A percentile compares a stretch with the other conserved stretches of the same genome.
These are phyloP conservation scores for Pterothamnion heteromorphum DNA, from an alignment of 31 red algal species.

Conservation along the genomic window DNA sequence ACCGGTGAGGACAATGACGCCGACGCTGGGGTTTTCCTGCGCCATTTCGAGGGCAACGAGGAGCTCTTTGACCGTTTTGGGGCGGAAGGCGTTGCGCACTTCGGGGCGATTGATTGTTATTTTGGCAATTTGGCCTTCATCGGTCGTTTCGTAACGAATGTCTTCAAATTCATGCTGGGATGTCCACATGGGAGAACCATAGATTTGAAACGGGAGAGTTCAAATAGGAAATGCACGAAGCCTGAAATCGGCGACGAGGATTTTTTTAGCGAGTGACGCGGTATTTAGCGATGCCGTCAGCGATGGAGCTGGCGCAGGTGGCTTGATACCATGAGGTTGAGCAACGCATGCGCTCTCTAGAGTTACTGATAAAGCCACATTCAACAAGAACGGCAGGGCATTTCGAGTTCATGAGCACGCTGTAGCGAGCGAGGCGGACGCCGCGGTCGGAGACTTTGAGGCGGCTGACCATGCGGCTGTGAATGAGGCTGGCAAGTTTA, in stretches of 20 bases:
- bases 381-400: constrained; percentile 14
- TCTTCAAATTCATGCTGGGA: constrained; percentile 26
- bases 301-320: not conserved
- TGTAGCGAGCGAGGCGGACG: not conserved
- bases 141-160: constrained; percentile 46
- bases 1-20: constrained; percentile 68
- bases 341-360: not conserved
- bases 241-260: no score
- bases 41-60: constrained; percentile 52
- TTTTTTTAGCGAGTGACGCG: no score
- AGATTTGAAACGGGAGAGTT: no score
- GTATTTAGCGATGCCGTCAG: not conserved
- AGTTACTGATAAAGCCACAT: constrained; percentile 34
- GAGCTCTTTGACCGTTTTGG: constrained; percentile 62
- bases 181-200: no score
- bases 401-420: not conserved
- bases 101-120: constrained; percentile 68
- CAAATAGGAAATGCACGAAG: no score
- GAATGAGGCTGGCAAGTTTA: not conserved
- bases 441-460: not conserved
- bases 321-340: not conserved
- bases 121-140: constrained; percentile 55
- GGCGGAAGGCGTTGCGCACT: constrained; percentile 78
- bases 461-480: not conserved
- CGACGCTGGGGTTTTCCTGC: constrained; percentile 55